These are phyloP conservation scores for Zoysia matrella DNA, from an alignment of 202 grass and related monocot species.

Conservation along the genomic window DNA sequence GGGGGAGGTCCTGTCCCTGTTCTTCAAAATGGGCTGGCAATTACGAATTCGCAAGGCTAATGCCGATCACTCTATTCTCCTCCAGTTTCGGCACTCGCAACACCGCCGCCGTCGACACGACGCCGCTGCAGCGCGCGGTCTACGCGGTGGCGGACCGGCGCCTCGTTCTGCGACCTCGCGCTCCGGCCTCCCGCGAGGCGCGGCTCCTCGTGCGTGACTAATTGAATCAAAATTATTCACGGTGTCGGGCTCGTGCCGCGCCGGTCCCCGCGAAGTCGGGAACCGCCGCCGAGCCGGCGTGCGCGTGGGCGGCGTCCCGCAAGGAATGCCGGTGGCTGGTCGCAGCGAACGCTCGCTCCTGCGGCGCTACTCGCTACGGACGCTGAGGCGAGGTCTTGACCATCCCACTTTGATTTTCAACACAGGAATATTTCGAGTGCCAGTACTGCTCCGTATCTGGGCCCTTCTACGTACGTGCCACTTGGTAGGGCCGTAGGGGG, in stretches of 20 bases:
- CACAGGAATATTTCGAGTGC: background rate
- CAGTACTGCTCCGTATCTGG: background rate
- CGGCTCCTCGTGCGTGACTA: background rate
- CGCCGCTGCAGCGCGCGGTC: background rate
- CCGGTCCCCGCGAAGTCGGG: background rate
- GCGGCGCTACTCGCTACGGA: background rate
- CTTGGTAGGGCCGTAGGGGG: background rate
- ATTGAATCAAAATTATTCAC: background rate
- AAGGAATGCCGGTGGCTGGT: background rate
- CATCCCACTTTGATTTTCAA: background rate
- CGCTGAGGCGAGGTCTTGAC: background rate
- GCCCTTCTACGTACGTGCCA: background rate
- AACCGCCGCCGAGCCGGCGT: background rate
- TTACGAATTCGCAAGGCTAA: too few species aligned
- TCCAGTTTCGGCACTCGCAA: background rate
- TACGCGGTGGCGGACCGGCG: too few species aligned
- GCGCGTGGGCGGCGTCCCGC: constrained; percentile 6
- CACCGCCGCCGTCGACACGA: constrained; percentile 13
- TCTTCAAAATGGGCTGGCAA: constrained; percentile 28
- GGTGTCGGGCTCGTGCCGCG: constrained; percentile 1
- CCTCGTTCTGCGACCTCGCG: constrained; percentile 14
- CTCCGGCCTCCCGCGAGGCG: background rate
- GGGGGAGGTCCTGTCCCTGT: background rate
- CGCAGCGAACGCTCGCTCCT: background rate
- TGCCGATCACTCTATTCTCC: background rate